Conservation (phyloP, 306 rosid species). For the Citrullus mucosospermus region DNA sequence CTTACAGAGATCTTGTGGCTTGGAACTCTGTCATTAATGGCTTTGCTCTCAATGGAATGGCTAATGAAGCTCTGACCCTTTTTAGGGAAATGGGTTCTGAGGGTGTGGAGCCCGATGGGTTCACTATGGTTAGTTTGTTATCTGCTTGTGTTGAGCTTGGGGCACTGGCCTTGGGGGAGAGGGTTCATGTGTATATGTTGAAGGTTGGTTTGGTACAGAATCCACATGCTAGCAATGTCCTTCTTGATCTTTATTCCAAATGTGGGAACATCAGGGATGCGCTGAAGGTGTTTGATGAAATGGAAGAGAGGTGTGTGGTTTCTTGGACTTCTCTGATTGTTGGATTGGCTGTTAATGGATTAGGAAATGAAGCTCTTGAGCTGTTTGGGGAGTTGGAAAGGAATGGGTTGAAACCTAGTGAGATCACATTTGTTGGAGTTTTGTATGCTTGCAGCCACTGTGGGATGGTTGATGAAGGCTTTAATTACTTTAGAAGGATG, state of each 20-base stretch:
- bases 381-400: constrained; percentile 17
- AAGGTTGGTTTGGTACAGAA: constrained; percentile 20
- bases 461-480: constrained; percentile 32
- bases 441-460: constrained; percentile 39
- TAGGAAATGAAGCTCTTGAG: constrained; percentile 26
- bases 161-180: constrained; percentile 27
- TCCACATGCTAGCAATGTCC: constrained; percentile 19
- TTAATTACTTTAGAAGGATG: constrained; percentile 26
- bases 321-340: constrained; percentile 31
- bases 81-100: constrained; percentile 21
- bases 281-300: constrained; percentile 18
- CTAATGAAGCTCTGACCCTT: constrained; percentile 27
- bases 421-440: constrained; percentile 33
- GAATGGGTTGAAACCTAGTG: constrained; percentile 23
- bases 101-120: constrained; percentile 30
- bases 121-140: constrained; percentile 33
- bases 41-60: constrained; percentile 30
- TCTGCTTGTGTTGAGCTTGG: constrained; percentile 39
- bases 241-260: constrained; percentile 31
- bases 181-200: constrained; percentile 25
- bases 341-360: constrained; percentile 36
- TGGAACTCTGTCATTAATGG: constrained; percentile 40
- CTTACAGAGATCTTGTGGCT: constrained; percentile 30
- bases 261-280: constrained; percentile 27
- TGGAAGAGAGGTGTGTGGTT: constrained; percentile 23